Evolutionary conservation across 2,329 filamentous ascomycete species (phyloP), one percentile per base, ranked within the genome.

Genomic region (Botrytis cinerea): DNA sequence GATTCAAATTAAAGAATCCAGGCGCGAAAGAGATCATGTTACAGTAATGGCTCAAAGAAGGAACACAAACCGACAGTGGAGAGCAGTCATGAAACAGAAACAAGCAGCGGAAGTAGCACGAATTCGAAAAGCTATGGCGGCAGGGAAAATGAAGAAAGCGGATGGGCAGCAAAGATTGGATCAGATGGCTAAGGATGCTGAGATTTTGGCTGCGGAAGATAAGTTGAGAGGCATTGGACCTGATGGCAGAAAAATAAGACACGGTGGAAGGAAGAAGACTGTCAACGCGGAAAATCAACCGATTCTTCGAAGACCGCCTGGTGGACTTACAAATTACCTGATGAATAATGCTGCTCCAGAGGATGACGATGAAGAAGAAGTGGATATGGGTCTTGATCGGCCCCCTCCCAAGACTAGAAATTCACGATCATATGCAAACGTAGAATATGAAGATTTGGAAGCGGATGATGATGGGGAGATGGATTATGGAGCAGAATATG

Each of bases 21-120:
- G 86, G 77, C 90, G 90, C 12, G 90, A 93, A 80, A 84, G 81
- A 28, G 92, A 93, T 79, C 83, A 87, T 25, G 90, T 93, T 40
- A 92, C 90, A 0, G 85, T 91, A 7, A 86, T 88, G 79, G 86
- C 87, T 18, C 75, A 79, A 32, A 81, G 78, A 57, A 79, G 83
- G 22, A 63, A 75, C 61, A 76, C 74, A 9, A 77, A 75, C 62
- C 54, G 61, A 14, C 74, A 73, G 57, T 80, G 80, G 79, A 75
- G 72, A 45, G 59, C 54, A 43, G 38, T 70, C 2, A 62, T 75
- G 40, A 61, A 75, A 20, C 62, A 76, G 3, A 71, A 78, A 14
- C 60, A 75, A 54, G 51, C 73, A 25, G 70, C 75, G n/a, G 75
- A 77, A 54, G 63, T 73, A 14, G 66, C 75, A 32, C 76, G 79